Percentiles rank a stretch among this genome's conserved stretches.
Conservation (phyloP, 1,284 basidiomycete species). For the Wallemia ichthyophaga region DNA sequence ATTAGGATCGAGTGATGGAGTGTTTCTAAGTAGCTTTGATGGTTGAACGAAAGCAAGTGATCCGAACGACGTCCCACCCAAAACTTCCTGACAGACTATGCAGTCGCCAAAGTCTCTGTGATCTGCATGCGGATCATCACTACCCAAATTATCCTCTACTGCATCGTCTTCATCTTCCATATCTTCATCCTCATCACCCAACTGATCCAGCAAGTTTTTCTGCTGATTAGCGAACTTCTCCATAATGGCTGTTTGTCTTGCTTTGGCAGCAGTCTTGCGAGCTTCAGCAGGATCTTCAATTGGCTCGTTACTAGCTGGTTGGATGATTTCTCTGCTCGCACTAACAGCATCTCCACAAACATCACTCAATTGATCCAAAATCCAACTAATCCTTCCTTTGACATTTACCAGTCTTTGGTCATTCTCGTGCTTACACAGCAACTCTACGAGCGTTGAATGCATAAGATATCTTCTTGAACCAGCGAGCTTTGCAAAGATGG, state of each 20-base stretch:
- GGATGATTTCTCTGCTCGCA: constrained; percentile 16
- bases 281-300: constrained; percentile 28
- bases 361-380: constrained; percentile 32
- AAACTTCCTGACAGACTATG: constrained; percentile 90
- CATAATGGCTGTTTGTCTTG: constrained; percentile 65
- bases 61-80: constrained; percentile 50
- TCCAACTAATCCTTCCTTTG: constrained; percentile 38
- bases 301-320: constrained; percentile 13
- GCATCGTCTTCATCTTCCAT: constrained; percentile 27
- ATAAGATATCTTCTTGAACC: constrained; percentile 25
- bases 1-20: constrained; percentile 34
- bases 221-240: constrained; percentile 75
- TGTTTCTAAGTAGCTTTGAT: constrained; percentile 50
- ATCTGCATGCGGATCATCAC: constrained; percentile 18
- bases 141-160: constrained; percentile 25
- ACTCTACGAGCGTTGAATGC: constrained; percentile 27
- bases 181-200: constrained; percentile 23
- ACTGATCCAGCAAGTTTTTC: constrained; percentile 28
- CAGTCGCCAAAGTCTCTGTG: constrained; percentile 47
- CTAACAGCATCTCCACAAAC: constrained; percentile 21
- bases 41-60: constrained; percentile 69
- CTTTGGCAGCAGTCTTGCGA: constrained; percentile 50
- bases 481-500: constrained; percentile 29
- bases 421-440: constrained; percentile 43
- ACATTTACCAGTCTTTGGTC: constrained; percentile 40